Evolutionary conservation across 2,329 filamentous ascomycete genomes (phyloP).

Genomic region (Neonectria neomacrospora): DNA sequence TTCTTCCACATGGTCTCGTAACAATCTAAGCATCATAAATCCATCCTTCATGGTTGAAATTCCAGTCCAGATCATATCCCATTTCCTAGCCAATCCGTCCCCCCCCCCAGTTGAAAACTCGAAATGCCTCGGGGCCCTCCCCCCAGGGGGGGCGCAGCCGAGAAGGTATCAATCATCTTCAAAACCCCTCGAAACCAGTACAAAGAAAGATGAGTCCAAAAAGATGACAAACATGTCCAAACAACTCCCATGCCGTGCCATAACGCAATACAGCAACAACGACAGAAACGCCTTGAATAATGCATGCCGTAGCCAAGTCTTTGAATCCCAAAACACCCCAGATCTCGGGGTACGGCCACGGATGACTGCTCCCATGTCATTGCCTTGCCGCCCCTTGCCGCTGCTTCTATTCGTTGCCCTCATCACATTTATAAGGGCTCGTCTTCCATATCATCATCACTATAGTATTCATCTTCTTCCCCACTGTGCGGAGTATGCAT

Average conservation of each 20-base stretch:
- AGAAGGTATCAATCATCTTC: conserved; percentile 43
- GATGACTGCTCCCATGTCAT: conserved; percentile 7
- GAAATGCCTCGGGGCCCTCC: conserved; percentile 39
- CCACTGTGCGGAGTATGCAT: conserved; percentile 63
- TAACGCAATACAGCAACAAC: conserved; percentile 40
- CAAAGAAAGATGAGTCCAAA: conserved; percentile 35
- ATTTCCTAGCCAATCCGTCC: conserved; percentile 15
- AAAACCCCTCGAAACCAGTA: conserved; percentile 30
- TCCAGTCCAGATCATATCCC: conserved; percentile 23
- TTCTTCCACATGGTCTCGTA: conserved; percentile 38
- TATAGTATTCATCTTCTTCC: conserved; percentile 59
- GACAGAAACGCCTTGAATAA: conserved; percentile 46
- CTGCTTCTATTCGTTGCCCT: background rate
- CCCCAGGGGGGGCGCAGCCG: conserved; percentile 39
- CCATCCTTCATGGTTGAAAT: conserved; percentile 25
- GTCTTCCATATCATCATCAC: conserved; percentile 68
- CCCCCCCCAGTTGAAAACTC: conserved; percentile 29
- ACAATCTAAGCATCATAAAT: conserved; percentile 40
- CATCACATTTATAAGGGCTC: conserved; percentile 41
- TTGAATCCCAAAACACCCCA: conserved; percentile 27
- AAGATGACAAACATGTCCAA: conserved; percentile 36
- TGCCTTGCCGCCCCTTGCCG: conserved; percentile 4
- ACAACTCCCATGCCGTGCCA: conserved; percentile 44
- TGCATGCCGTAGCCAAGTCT: conserved; percentile 37
- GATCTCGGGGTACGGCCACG: conserved; percentile 5